Evolutionary conservation across 2,329 filamentous ascomycete species (phyloP).

Genomic region (Fusarium armeniacum): DNA sequence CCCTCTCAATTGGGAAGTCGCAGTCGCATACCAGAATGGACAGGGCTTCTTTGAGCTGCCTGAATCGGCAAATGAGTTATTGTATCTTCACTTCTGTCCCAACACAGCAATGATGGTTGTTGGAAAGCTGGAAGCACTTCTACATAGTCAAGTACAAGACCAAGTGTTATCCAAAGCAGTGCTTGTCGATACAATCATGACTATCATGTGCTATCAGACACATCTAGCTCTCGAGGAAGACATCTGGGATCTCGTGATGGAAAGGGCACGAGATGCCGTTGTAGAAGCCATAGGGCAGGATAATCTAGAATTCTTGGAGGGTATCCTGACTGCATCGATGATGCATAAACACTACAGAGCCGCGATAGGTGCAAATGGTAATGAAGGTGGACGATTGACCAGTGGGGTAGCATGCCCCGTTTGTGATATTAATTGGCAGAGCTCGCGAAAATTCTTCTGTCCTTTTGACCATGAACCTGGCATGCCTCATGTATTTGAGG

Average conservation of each 20-base stretch:
- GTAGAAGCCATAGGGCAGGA: background rate
- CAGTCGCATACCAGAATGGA: background rate
- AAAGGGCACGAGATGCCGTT: background rate
- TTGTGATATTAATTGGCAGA: background rate
- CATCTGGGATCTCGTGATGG: background rate
- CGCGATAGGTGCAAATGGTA: accelerated
- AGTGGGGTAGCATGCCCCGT: accelerated
- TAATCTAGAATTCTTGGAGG: accelerated
- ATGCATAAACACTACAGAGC: background rate
- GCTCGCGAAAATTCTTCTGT: background rate
- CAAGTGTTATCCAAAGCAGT: accelerated
- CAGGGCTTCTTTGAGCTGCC: background rate
- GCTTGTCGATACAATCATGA: background rate
- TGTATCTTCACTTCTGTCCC: background rate
- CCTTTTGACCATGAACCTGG: background rate
- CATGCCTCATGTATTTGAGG: background rate
- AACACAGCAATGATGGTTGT: background rate
- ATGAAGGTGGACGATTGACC: accelerated
- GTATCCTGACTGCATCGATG: background rate
- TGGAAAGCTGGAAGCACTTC: background rate
- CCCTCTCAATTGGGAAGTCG: background rate
- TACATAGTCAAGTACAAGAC: accelerated
- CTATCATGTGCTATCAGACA: background rate
- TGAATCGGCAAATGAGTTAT: accelerated
- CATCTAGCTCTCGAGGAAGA: background rate